phyloP scores from a whole-genome alignment of 148 eudicot genomes.

The Spergularia bocconei region DNA sequence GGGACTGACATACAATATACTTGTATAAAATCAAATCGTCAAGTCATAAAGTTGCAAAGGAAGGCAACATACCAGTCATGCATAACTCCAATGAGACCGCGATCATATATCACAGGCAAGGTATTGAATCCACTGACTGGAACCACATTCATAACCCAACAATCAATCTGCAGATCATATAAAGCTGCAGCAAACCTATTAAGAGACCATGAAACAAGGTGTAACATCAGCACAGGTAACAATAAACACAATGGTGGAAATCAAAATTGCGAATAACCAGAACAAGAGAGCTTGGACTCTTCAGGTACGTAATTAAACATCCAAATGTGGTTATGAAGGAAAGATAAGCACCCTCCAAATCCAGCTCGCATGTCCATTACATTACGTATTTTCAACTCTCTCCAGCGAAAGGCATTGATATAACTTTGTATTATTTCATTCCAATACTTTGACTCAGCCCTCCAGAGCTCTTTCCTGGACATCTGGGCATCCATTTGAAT shows the following conservation, averaged over 20 bases:
- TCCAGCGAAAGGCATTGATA: slow-evolving; percentile 45
- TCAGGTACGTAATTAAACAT: no score
- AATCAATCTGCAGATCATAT: slow-evolving; percentile 40
- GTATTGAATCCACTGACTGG: slow-evolving; percentile 68
- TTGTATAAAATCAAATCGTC: no score
- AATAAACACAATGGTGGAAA: no score
- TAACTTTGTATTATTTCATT: slow-evolving; percentile 53
- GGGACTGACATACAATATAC: no score
- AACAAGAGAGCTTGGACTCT: no score
- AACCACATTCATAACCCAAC: slow-evolving; percentile 87
- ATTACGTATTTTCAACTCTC: slow-evolving; percentile 40
- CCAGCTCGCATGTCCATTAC: slow-evolving; percentile 86
- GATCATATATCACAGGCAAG: slow-evolving; percentile 74
- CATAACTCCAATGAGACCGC: slow-evolving; percentile 76
- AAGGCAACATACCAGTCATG: slow-evolving; percentile 65
- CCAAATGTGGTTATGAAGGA: background rate
- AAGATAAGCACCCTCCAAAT: slow-evolving; percentile 61
- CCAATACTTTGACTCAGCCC: slow-evolving; percentile 67
- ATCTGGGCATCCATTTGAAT: slow-evolving; percentile 68
- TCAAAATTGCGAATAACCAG: no score
- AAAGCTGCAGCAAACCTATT: slow-evolving; percentile 74
- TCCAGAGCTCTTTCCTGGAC: slow-evolving; percentile 61
- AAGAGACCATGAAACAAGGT: slow-evolving; percentile 6
- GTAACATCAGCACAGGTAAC: background rate
- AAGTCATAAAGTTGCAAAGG: no score